phyloP scores from a whole-genome alignment of 2,329 filamentous ascomycete species.

The Talaromyces sp. region DNA sequence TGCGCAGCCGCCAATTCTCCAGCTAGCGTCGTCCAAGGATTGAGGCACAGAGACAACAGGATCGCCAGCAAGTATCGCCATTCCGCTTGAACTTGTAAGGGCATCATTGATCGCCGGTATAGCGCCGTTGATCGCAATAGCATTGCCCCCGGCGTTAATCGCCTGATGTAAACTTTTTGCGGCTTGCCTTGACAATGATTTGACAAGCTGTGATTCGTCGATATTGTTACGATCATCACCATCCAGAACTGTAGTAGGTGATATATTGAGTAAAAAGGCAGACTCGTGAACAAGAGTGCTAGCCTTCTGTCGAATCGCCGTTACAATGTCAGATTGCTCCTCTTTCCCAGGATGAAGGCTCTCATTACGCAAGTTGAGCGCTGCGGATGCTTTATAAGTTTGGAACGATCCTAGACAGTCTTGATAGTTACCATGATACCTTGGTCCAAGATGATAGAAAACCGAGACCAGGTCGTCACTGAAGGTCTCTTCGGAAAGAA shows the following conservation, averaged over 20 bases:
- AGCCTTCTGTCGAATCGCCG: slow-evolving; percentile 81
- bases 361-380: slow-evolving; percentile 87
- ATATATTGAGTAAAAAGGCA: slow-evolving; percentile 77
- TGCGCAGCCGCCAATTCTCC: slow-evolving; percentile 88
- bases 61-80: slow-evolving; percentile 76
- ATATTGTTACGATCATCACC: slow-evolving; percentile 71
- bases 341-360: slow-evolving; percentile 84
- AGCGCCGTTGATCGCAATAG: slow-evolving; percentile 83
- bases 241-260: slow-evolving; percentile 74
- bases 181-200: slow-evolving; percentile 70
- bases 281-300: slow-evolving; percentile 76
- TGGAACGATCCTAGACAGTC: slow-evolving; percentile 94
- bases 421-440: slow-evolving; percentile 94
- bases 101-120: slow-evolving; percentile 86
- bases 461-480: slow-evolving; percentile 92
- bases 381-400: slow-evolving; percentile 90
- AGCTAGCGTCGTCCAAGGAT: slow-evolving; percentile 84
- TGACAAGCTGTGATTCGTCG: slow-evolving; percentile 71
- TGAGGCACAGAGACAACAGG: slow-evolving; percentile 79
- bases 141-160: slow-evolving; percentile 69
- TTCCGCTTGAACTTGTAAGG: slow-evolving; percentile 73
- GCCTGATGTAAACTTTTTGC: slow-evolving; percentile 65
- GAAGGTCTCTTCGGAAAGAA: slow-evolving; percentile 80
- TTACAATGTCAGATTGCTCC: slow-evolving; percentile 85
- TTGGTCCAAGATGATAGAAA: slow-evolving; percentile 81